A percentile compares a stretch with the other conserved stretches of the same genome.
These are phyloP conservation scores for Pseudogymnoascus sp. DNA, from an alignment of 2,329 filamentous ascomycete genomes.

Conservation along the genomic window DNA sequence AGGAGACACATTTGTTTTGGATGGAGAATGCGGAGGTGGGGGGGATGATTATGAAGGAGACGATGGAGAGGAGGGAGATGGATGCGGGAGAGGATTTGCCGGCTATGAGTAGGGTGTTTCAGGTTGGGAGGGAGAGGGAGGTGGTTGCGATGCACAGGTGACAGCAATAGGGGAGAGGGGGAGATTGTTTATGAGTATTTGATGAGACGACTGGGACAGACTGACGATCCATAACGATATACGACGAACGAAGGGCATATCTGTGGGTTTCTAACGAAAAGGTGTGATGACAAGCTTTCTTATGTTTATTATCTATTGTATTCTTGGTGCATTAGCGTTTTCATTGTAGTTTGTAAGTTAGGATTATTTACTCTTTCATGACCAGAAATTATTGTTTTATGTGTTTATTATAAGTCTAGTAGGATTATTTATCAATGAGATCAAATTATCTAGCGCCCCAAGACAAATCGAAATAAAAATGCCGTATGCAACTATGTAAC, in stretches of 20 bases:
- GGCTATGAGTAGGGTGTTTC: slow-evolving; percentile 34
- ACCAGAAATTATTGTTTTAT: background rate
- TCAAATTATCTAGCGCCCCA: too few relatives aligned
- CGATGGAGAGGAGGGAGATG: slow-evolving; percentile 37
- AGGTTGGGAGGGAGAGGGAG: background rate
- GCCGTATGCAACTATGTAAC: background rate
- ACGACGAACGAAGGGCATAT: background rate
- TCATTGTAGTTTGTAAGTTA: background rate
- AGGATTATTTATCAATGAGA: background rate
- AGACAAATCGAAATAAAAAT: background rate
- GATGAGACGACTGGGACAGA: background rate
- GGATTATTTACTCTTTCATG: background rate
- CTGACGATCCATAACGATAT: background rate
- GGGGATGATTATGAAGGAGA: slow-evolving; percentile 42
- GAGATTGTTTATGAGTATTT: background rate
- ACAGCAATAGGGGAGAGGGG: background rate
- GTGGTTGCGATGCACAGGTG: background rate
- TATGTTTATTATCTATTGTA: background rate
- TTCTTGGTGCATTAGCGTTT: background rate
- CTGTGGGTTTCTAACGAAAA: background rate
- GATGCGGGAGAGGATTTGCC: slow-evolving; percentile 34
- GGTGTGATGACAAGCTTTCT: background rate
- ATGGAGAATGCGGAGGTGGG: slow-evolving; percentile 39
- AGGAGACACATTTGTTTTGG: slow-evolving; percentile 38
- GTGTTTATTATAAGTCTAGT: background rate